phyloP scores from a whole-genome alignment of 1,284 basidiomycete species.

The Trametes versicolor region DNA sequence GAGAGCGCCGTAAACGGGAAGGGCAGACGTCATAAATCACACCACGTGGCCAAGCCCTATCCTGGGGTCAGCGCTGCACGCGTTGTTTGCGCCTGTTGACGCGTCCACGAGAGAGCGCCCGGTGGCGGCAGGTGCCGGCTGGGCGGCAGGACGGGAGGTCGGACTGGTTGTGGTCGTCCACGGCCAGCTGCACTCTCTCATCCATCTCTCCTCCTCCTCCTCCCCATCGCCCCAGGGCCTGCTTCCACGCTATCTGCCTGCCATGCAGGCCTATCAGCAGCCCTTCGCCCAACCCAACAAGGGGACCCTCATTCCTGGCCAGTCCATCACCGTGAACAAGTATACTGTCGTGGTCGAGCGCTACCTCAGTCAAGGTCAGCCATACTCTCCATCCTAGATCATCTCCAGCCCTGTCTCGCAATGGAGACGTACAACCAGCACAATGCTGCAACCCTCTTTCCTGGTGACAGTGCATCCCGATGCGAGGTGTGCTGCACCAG shows the following conservation, averaged over 20 bases:
- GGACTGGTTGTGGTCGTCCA: conserved; percentile 30
- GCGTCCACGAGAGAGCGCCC: conserved; percentile 22
- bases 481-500: background rate
- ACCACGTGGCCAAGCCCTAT: conserved; percentile 24
- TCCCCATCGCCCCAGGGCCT: conserved; percentile 12
- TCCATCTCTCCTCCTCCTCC: conserved; percentile 18
- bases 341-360: conserved; percentile 87
- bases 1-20: conserved; percentile 16
- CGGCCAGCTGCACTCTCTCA: conserved; percentile 27
- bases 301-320: conserved; percentile 81
- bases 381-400: conserved; percentile 24
- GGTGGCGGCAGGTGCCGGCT: conserved; percentile 22
- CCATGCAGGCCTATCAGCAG: conserved; percentile 47
- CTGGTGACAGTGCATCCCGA: background rate
- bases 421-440: background rate
- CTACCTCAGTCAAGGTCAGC: conserved; percentile 91
- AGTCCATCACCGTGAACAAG: conserved; percentile 91
- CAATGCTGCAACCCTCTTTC: too few relatives aligned
- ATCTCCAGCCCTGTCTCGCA: background rate
- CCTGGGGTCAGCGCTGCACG: conserved; percentile 21
- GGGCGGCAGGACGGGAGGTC: conserved; percentile 9
- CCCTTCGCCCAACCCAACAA: conserved; percentile 51
- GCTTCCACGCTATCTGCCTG: conserved; percentile 43
- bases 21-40: conserved; percentile 23
- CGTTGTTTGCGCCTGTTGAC: conserved; percentile 31